Conservation (phyloP, 2,329 filamentous ascomycete species). For the Ceratocystis papillata region DNA sequence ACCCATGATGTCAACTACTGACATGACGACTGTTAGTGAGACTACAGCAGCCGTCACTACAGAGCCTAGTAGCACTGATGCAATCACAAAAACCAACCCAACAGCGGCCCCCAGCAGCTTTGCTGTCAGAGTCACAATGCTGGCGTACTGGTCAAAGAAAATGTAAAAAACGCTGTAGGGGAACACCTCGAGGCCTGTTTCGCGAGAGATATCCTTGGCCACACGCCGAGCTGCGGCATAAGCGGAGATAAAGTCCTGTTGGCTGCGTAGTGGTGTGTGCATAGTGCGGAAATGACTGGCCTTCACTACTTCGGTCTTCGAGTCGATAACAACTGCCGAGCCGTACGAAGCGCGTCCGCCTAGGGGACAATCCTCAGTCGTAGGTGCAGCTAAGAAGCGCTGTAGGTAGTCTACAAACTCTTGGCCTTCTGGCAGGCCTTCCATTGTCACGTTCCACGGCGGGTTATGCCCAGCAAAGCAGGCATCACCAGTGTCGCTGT, state of each 20-base stretch:
- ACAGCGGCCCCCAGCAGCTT: conserved; percentile 73
- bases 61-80: conserved; percentile 72
- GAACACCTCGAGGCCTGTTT: conserved; percentile 74
- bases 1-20: conserved; percentile 83
- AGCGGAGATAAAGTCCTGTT: conserved; percentile 84
- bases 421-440: conserved; percentile 83
- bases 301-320: conserved; percentile 53
- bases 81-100: conserved; percentile 72
- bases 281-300: conserved; percentile 87
- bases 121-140: conserved; percentile 69
- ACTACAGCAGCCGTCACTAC: conserved; percentile 71
- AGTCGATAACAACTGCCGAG: conserved; percentile 68
- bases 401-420: conserved; percentile 81
- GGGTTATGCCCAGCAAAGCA: conserved; percentile 73
- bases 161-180: conserved; percentile 97
- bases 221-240: conserved; percentile 86
- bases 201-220: conserved; percentile 58
- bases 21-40: conserved; percentile 83
- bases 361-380: conserved; percentile 72
- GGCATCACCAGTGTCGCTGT: conserved; percentile 45
- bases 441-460: conserved; percentile 78
- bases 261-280: conserved; percentile 76
- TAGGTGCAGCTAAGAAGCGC: conserved; percentile 71
- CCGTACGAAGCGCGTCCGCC: conserved; percentile 83
- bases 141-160: conserved; percentile 95